Evolutionary conservation across 78 protist genomes (phyloP).

Genomic region (Planoprotostelium fungivorum): DNA sequence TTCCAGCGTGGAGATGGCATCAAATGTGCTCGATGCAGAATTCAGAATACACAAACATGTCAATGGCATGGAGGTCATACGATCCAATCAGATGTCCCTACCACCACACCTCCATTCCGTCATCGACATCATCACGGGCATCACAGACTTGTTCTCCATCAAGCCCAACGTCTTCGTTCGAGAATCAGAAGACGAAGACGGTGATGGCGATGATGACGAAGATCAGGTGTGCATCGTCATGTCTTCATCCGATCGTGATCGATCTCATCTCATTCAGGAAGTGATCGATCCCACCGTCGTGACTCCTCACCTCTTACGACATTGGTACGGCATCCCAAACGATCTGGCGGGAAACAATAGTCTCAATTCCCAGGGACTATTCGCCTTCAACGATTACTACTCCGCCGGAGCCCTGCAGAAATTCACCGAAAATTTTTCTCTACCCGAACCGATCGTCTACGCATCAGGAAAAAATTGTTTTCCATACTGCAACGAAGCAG

Average conservation of each 20-base stretch:
- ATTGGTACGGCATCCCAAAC: constrained; percentile 40
- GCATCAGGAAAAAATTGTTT: constrained; percentile 36
- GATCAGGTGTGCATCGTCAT: background rate
- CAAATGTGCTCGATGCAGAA: constrained; percentile 15
- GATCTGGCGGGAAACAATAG: constrained; percentile 4
- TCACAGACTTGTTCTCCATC: constrained; percentile 41
- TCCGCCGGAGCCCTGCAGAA: constrained; percentile 28
- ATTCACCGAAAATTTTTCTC: constrained; percentile 8
- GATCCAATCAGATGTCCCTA: constrained; percentile 16
- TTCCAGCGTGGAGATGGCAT: constrained; percentile 10
- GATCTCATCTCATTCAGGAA: background rate
- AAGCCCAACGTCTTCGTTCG: background rate
- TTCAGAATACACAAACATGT: constrained; percentile 2
- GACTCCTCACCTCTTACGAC: constrained; percentile 30
- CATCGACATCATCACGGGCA: constrained; percentile 45
- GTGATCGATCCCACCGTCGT: background rate
- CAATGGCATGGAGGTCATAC: background rate
- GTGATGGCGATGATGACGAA: background rate
- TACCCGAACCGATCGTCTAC: background rate
- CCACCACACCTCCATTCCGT: constrained; percentile 20
- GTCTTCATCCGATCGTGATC: background rate
- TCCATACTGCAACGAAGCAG: constrained; percentile 27
- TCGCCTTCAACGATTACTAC: constrained; percentile 43
- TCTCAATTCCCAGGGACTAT: constrained; percentile 25
- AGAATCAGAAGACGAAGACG: background rate